Percentiles rank a stretch among this genome's conserved stretches.
Evolutionary conservation across 202 grass and related monocot species (phyloP).

Genomic region (Bolboschoenoplectus hybrid): DNA sequence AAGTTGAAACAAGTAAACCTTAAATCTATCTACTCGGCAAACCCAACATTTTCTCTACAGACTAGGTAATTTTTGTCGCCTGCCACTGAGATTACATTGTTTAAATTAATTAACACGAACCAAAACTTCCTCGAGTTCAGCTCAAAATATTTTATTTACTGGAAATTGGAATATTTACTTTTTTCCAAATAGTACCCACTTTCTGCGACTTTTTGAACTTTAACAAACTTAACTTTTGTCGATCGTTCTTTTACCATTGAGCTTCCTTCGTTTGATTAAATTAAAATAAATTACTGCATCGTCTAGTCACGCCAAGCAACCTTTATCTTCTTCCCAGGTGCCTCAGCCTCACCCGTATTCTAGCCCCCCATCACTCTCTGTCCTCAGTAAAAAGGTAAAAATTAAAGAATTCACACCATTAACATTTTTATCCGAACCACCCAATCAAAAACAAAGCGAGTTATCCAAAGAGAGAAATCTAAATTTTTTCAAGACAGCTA

Average conservation of each 20-base stretch:
- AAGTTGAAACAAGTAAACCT: neutral
- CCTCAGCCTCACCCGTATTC: neutral
- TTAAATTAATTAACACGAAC: conserved; percentile 15
- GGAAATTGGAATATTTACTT: neutral
- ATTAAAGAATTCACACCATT: neutral
- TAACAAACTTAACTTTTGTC: neutral
- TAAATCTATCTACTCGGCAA: neutral
- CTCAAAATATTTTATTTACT: neutral
- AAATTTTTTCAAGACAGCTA: neutral
- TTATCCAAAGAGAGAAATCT: too few species aligned
- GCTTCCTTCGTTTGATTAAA: neutral
- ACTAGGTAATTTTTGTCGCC: conserved; percentile 19
- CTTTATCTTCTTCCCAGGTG: conserved; percentile 57
- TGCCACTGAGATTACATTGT: conserved; percentile 1
- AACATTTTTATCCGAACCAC: neutral
- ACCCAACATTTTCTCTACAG: conserved; percentile 26
- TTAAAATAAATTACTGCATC: conserved; percentile 22
- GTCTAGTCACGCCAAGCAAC: conserved; percentile 42
- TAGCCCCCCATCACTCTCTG: conserved; percentile 13
- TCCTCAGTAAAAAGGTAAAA: conserved; percentile 35
- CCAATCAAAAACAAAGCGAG: neutral
- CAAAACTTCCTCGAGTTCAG: conserved; percentile 10
- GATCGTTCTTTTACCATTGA: neutral
- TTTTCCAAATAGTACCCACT: neutral
- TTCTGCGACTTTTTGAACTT: conserved; percentile 1